Conservation (phyloP, 208 protist species). For the Leishmania gerbilli region DNA sequence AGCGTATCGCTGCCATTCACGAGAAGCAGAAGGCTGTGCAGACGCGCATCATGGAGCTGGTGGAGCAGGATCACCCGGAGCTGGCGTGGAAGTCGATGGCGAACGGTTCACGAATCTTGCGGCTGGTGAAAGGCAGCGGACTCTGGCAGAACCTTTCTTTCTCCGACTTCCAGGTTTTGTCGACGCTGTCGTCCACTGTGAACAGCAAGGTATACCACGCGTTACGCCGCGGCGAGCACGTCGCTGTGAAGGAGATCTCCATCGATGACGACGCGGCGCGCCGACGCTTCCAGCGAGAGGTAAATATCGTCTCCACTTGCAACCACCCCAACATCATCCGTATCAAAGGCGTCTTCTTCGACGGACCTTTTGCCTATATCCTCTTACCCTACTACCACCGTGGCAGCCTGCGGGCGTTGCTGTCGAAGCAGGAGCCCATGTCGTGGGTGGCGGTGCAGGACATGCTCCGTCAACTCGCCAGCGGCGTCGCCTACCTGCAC, state of each 20-base stretch:
- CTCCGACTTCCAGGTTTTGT: slow-evolving; percentile 62
- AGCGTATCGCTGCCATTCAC: slow-evolving; percentile 38
- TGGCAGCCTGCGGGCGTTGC: slow-evolving; percentile 42
- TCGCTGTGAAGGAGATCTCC: slow-evolving; percentile 69
- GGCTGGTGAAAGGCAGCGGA: slow-evolving; percentile 67
- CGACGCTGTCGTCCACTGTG: slow-evolving; percentile 52
- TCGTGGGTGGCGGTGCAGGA: slow-evolving; percentile 58
- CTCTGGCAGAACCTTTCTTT: slow-evolving; percentile 72
- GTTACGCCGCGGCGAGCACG: slow-evolving; percentile 50
- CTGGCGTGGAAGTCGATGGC: slow-evolving; percentile 72
- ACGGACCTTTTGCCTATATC: slow-evolving; percentile 72
- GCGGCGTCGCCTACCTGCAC: slow-evolving; percentile 71
- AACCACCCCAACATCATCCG: slow-evolving; percentile 70
- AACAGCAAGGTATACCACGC: slow-evolving; percentile 83
- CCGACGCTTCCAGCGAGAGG: slow-evolving; percentile 60
- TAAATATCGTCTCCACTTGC: slow-evolving; percentile 56
- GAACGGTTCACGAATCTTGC: slow-evolving; percentile 62
- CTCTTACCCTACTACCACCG: slow-evolving; percentile 60
- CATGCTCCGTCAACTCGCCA: slow-evolving; percentile 66
- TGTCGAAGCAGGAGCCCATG: slow-evolving; percentile 44
- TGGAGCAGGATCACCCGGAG: slow-evolving; percentile 61
- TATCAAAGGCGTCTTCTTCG: slow-evolving; percentile 80
- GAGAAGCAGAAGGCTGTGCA: slow-evolving; percentile 53
- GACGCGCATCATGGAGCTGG: slow-evolving; percentile 54
- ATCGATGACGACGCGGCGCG: slow-evolving; percentile 50